Evolutionary conservation across 2,329 filamentous ascomycete species (phyloP).

Genomic region (Coniochaeta prunicola): DNA sequence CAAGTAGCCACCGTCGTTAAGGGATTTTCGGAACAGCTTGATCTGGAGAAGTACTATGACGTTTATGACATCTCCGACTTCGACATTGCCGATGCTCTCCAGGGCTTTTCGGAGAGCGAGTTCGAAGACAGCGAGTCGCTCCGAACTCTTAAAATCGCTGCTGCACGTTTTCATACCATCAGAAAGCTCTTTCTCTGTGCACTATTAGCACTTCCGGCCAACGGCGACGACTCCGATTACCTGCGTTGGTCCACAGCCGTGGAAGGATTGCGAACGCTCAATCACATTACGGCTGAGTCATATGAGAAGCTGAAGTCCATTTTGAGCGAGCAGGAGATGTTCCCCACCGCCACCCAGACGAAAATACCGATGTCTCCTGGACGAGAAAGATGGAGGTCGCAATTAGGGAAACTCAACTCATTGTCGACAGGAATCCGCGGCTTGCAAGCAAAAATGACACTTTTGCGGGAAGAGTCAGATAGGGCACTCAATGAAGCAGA

Average conservation of each 20-base stretch:
- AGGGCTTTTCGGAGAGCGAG: constrained; percentile 55
- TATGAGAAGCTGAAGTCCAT: constrained; percentile 61
- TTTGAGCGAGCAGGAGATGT: constrained; percentile 65
- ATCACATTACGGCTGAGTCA: constrained; percentile 51
- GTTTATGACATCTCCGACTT: constrained; percentile 73
- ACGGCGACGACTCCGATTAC: constrained; percentile 70
- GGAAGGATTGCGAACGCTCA: constrained; percentile 64
- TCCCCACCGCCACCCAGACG: constrained; percentile 46
- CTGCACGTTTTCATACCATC: constrained; percentile 71
- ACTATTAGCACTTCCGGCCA: constrained; percentile 79
- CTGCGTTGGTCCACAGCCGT: constrained; percentile 71
- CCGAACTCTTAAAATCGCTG: constrained; percentile 72
- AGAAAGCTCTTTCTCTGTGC: constrained; percentile 84
- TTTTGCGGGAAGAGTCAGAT: constrained; percentile 85
- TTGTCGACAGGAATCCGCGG: constrained; percentile 86
- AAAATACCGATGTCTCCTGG: constrained; percentile 58
- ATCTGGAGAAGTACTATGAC: constrained; percentile 89
- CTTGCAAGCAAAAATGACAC: constrained; percentile 88
- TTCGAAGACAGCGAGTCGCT: constrained; percentile 73
- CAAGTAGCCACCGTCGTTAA: constrained; percentile 63
- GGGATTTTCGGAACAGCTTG: constrained; percentile 67
- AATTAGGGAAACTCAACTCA: constrained; percentile 80
- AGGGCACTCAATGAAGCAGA: constrained; percentile 66
- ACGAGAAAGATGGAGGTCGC: constrained; percentile 78
- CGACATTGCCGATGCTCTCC: constrained; percentile 64